A percentile compares a stretch with the other conserved stretches of the same genome.
These are phyloP conservation scores for Glomus cerebriforme DNA, from an alignment of 192 early-diverging fungal species.

Conservation along the genomic window DNA sequence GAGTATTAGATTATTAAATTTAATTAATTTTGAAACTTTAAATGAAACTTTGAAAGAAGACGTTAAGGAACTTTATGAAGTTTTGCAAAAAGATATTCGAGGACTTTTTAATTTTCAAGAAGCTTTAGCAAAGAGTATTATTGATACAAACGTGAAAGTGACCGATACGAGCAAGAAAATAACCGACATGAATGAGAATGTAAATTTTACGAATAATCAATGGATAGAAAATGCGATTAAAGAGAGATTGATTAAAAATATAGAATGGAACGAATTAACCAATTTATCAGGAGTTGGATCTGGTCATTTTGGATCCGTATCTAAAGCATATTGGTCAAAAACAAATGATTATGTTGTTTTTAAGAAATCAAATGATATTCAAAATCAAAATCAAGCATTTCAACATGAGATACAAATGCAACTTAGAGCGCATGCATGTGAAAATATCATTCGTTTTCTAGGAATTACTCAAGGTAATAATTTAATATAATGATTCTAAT, in stretches of 20 bases:
- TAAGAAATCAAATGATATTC: background rate
- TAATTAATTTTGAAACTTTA: background rate
- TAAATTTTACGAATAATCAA: too few relatives aligned
- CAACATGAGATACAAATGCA: background rate
- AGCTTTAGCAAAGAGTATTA: background rate
- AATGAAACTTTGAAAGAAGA: background rate
- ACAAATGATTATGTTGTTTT: background rate
- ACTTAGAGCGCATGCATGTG: too few relatives aligned
- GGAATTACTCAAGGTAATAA: constrained; percentile 6
- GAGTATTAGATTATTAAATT: background rate
- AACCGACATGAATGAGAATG: too few relatives aligned
- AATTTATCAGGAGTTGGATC: background rate
- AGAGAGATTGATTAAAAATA: background rate
- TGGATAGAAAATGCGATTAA: too few relatives aligned
- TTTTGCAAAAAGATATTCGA: too few relatives aligned
- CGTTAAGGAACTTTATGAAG: background rate
- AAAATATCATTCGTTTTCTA: constrained; percentile 10
- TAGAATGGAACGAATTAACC: background rate
- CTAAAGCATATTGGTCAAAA: background rate
- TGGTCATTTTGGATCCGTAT: background rate
- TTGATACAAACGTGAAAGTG: background rate
- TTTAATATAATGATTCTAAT: background rate
- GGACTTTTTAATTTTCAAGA: background rate
- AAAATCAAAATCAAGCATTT: background rate
- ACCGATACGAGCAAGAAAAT: background rate